Evolutionary conservation across 2,329 filamentous ascomycete genomes (phyloP).

Genomic region (Parastagonospora nodorum): DNA sequence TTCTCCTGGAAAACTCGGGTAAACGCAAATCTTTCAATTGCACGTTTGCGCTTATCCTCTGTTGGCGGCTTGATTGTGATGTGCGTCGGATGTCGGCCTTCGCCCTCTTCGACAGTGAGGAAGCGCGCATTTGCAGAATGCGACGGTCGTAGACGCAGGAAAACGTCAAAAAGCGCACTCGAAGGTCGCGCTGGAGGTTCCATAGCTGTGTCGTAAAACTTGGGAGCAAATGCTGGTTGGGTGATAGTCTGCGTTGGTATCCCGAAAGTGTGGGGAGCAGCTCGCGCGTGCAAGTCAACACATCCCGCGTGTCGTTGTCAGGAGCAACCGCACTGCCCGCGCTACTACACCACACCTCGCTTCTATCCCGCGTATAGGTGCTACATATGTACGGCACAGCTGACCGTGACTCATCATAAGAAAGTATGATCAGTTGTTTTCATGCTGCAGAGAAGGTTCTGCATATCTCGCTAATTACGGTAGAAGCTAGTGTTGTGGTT

Average conservation of each 20-base stretch:
- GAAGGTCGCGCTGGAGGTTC: constrained; percentile 43
- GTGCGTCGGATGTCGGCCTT: constrained; percentile 50
- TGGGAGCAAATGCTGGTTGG: constrained; percentile 1
- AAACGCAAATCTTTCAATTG: constrained; percentile 92
- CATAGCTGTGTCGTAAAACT: constrained; percentile 33
- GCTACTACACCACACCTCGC: background rate
- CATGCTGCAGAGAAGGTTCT: no score
- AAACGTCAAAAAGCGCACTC: constrained; percentile 82
- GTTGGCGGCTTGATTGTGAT: constrained; percentile 67
- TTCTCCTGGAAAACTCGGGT: constrained; percentile 91
- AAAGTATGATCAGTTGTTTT: no score
- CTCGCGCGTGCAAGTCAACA: constrained; percentile 18
- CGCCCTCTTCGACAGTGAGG: constrained; percentile 70
- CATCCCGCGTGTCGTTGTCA: constrained; percentile 14
- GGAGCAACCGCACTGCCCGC: constrained; percentile 8
- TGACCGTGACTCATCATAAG: no score
- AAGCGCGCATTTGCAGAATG: constrained; percentile 60
- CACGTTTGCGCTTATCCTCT: constrained; percentile 79
- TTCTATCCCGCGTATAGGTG: no score
- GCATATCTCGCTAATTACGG: no score
- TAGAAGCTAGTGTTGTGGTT: no score
- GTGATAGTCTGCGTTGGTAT: constrained; percentile 3
- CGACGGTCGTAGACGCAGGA: constrained; percentile 71
- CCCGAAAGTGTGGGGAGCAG: constrained; percentile 4
- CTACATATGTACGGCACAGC: no score